phyloP scores from a whole-genome alignment of 1,284 basidiomycete genomes.

The Pseudozyma sp. region DNA sequence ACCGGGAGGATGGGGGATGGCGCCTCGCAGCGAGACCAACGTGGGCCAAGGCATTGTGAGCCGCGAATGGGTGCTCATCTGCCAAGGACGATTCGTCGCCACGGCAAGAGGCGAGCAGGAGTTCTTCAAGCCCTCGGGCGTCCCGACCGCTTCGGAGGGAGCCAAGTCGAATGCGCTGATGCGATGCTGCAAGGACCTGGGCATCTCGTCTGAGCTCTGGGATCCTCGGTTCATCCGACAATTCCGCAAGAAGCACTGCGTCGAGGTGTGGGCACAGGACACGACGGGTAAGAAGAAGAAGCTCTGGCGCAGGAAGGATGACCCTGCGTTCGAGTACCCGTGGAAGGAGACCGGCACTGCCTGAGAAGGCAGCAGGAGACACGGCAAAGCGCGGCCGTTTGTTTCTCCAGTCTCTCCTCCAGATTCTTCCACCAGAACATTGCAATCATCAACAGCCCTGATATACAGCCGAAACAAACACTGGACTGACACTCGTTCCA shows the following conservation, averaged over 20 bases:
- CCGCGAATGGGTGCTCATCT: conserved; percentile 93
- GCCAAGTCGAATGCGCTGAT: conserved; percentile 97
- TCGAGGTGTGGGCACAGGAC: conserved; percentile 83
- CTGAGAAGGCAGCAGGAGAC: conserved; percentile 5
- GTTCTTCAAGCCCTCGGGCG: conserved; percentile 90
- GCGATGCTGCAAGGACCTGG: conserved; percentile 97
- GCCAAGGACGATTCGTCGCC: conserved; percentile 87
- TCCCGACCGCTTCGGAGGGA: conserved; percentile 92
- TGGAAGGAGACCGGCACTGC: conserved; percentile 64
- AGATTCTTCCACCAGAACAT: too few species aligned
- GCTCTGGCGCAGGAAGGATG: conserved; percentile 68
- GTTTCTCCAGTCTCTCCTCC: too few species aligned
- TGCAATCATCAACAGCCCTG: too few species aligned
- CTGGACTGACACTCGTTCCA: too few species aligned
- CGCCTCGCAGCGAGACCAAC: conserved; percentile 90
- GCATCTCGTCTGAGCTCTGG: conserved; percentile 96
- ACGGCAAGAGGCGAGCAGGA: conserved; percentile 96
- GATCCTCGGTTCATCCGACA: conserved; percentile 94
- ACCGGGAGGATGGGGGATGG: conserved; percentile 96
- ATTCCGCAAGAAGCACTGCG: conserved; percentile 86
- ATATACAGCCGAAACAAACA: too few species aligned
- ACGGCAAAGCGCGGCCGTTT: not conserved
- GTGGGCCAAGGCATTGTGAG: conserved; percentile 81
- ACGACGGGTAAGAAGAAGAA: conserved; percentile 77
- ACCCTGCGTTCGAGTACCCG: conserved; percentile 65